Base-by-base conservation (phyloP, 345 rosid species). In the Citrus unshiu region DNA sequence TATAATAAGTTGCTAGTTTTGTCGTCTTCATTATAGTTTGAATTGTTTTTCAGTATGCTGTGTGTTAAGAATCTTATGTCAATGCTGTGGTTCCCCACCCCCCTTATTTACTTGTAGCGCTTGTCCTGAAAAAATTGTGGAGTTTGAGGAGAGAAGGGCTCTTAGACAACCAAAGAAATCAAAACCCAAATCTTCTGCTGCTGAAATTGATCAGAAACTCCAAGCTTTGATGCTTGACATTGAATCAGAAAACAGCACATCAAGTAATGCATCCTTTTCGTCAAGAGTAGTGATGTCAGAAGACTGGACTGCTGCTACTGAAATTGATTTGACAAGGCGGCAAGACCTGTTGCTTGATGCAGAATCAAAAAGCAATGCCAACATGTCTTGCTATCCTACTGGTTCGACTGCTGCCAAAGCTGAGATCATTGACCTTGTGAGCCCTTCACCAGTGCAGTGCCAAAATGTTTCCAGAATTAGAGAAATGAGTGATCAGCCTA, bases 51-150 rank as follows among this genome's bases (percentile, higher is more conserved):
- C 39, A 29, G 18, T 27, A 6, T 39, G 6, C 21, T 25, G 25
- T 30, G 6, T 73, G n/a, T 66, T 13, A 24, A n/a, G 4, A 30
- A 43, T 19, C 54, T 68, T 18, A 29, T 78, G n/a, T 46, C 59
- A 16, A 57, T 75, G 9, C 30, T 22, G 65, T 70, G 21, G 59
- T 5, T 34, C 27, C 21, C 35, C 56, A 7, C 62, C 34, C 35
- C 57, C 49, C 43, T 61, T 43, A 4, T 59, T 63, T 62, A 7
- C 77, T 71, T 78, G 25, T 67, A 93, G 97, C 82, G 98, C 97
- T 46, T 96, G 98, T 86, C 95, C 99, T 13, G 97, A 94, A 83
- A 94, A 82, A 86, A 91, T 91, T 49, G 77, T 46, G 12, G 95
- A 93, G 87, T 91, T 90, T 73, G 91, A 89, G 80, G 91, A 88